Base-by-base conservation (phyloP, 148 eudicot species). In the Selenicereus undatus region DNA sequence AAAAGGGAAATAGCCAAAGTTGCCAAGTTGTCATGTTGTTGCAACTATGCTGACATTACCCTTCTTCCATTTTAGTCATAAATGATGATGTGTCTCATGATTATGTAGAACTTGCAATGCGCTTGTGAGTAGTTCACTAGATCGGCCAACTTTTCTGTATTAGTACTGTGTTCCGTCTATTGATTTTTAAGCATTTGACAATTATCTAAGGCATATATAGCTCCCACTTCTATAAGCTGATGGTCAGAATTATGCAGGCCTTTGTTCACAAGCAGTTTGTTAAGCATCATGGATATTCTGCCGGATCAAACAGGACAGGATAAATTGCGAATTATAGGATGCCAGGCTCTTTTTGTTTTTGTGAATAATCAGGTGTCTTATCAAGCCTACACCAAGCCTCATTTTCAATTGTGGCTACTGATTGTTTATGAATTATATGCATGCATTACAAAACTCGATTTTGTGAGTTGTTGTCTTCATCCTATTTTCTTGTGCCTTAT, bases 291-390 rank as follows among this genome's bases (percentile, higher is more conserved):
- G 88, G 90, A 92, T 71, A 91, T 91, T 85, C 90, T 94, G 78
- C 87, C 94, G 91, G 98, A 94, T 84, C 97, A 93, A 84, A 87
- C 87, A 78, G 85, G 92, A 69, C 90, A 90, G 77, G 94, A 97
- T 87, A 98, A 92, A 73, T 81, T 94, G 85, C 86, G 91, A 80
- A 84, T 90, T 71, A 79, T 91, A 79, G 98, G 98, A 86, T 90
- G 97, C 78, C 87, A 91, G 73, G 88, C 93, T 43, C 88, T 97
- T 82, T 96, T 91, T 83, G 91, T 89, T 79, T 93, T 93, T 84
- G 89, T 89, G 82, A 93, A 93, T 84, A 91, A 89, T 83, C 97
- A 93, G 94, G 97, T 93, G 81, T 66, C 42, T 20, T 52, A 27
- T 76, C 50, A 43, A 45, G 5, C 43, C 43, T 39, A 7, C 32